Evolutionary conservation across 768 basidiomycete genomes (phyloP).

Genomic region (Obba rivulosa): DNA sequence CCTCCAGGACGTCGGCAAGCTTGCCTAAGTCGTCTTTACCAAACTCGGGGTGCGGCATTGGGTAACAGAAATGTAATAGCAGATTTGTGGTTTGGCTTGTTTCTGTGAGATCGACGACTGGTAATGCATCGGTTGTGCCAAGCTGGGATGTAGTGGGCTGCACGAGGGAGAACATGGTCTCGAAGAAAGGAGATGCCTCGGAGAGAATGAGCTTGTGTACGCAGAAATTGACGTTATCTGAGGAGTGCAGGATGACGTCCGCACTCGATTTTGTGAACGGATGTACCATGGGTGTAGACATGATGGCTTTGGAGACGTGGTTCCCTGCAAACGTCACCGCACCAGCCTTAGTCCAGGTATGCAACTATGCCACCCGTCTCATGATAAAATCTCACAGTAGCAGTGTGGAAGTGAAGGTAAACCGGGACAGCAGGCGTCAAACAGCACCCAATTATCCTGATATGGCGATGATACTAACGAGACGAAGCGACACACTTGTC

Average conservation of each 20-base stretch:
- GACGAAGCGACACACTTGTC: too few relatives aligned
- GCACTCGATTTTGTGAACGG: constrained; percentile 14
- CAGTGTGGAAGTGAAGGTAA: too few relatives aligned
- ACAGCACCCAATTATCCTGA: too few relatives aligned
- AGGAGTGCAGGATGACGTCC: constrained; percentile 51
- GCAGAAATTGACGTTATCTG: constrained; percentile 44
- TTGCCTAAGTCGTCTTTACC: constrained; percentile 34
- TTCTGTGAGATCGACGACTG: constrained; percentile 1
- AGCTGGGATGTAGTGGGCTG: constrained; percentile 20
- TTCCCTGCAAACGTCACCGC: too few relatives aligned
- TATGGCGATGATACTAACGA: too few relatives aligned
- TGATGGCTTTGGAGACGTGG: too few relatives aligned
- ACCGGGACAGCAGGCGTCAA: too few relatives aligned
- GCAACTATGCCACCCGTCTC: too few relatives aligned
- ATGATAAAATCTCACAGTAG: too few relatives aligned
- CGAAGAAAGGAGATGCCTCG: constrained; percentile 54
- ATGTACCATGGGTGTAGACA: not conserved
- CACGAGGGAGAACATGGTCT: constrained; percentile 48
- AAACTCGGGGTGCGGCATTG: constrained; percentile 2
- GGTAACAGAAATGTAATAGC: constrained; percentile 9
- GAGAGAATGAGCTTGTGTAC: constrained; percentile 50
- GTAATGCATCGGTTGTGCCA: not conserved
- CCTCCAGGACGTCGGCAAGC: constrained; percentile 27
- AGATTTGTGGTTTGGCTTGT: constrained; percentile 3
- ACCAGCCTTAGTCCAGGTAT: too few relatives aligned